Evolutionary conservation across 768 basidiomycete species (phyloP).

Genomic region (Lactarius vividus): DNA sequence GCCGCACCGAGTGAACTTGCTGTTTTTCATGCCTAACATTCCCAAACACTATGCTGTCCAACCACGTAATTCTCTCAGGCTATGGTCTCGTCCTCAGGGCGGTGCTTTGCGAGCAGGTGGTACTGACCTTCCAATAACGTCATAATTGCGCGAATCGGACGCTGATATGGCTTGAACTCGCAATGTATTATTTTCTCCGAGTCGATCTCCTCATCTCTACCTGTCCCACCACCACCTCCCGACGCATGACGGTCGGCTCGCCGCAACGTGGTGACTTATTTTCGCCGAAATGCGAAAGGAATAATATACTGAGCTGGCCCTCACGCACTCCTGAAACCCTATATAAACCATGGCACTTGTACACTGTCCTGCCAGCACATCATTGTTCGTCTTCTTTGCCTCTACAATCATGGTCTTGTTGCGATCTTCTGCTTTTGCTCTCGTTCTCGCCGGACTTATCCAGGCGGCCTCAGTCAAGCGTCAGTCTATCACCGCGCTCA

Average conservation of each 20-base stretch:
- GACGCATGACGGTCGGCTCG: not conserved
- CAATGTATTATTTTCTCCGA: not conserved
- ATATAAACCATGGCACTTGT: not conserved
- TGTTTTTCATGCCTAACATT: not conserved
- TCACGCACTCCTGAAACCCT: not conserved
- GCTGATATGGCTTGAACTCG: not conserved
- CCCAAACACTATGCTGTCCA: not conserved
- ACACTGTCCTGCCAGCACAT: not conserved
- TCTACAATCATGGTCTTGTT: conserved; percentile 4
- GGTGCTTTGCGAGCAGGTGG: not conserved
- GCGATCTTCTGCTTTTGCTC: not conserved
- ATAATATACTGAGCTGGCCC: not conserved
- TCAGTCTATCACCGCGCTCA: conserved; percentile 29
- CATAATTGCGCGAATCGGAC: not conserved
- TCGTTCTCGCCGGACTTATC: conserved; percentile 1
- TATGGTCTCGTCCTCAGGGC: not conserved
- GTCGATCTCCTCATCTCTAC: not conserved
- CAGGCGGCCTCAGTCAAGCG: conserved; percentile 8
- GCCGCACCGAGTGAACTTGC: not conserved
- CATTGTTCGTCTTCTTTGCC: not conserved
- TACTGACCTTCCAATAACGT: not conserved
- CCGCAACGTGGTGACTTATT: not conserved
- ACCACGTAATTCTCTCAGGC: not conserved
- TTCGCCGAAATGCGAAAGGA: not conserved
- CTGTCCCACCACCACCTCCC: not conserved